Evolutionary conservation across 225 moss, liverwort and hornwort species (phyloP), one percentile per base, ranked within the genome.

Genomic region (Pseudoscleropodium purum): DNA sequence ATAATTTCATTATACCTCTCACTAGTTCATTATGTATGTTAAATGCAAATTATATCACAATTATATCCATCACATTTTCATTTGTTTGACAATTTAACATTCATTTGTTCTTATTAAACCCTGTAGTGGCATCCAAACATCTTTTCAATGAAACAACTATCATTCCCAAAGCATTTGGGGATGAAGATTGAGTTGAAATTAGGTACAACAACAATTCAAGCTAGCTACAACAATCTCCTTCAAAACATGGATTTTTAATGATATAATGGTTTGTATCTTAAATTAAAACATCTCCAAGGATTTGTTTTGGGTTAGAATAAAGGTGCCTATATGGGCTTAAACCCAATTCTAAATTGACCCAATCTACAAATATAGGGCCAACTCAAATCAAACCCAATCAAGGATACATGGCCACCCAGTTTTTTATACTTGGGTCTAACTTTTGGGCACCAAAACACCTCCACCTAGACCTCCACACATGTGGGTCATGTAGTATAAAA

Each of bases 301-400:
- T 52, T 51, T 34, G 2, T 51, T 75, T 49, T 19, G 11, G 13
- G 0, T 7, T 33, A 49, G 2, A 31, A 49, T 49, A 45, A 45
- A 45, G 45, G 45, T 45, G 45, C 45, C 45, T 45, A 6, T 45
- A 8, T 45, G 45, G 45, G 8, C 45, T 45, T 45, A 45, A 29
- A 4, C 0, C 5, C 1, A 41, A 72, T 15, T 26, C 26, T 15
- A 72, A 74, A 4, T 45, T 45, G 18, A 2, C 18, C 4, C 18
- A 30, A 74, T 18, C 6, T 10, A 30, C 18, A 75, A 47, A 75
- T 2, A 45, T 10, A 45, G 5, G 1, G 0, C 18, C 6, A 30
- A 43, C 2, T 73, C 41, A 72, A 43, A 43, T 41, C 0, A 3
- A 2, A 3, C 1, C 18, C 3, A 45, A 30, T 5, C 0, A 45